Evolutionary conservation across 352 stramenopile genomes (phyloP).

Genomic region (Globisporangium mamillatum): DNA sequence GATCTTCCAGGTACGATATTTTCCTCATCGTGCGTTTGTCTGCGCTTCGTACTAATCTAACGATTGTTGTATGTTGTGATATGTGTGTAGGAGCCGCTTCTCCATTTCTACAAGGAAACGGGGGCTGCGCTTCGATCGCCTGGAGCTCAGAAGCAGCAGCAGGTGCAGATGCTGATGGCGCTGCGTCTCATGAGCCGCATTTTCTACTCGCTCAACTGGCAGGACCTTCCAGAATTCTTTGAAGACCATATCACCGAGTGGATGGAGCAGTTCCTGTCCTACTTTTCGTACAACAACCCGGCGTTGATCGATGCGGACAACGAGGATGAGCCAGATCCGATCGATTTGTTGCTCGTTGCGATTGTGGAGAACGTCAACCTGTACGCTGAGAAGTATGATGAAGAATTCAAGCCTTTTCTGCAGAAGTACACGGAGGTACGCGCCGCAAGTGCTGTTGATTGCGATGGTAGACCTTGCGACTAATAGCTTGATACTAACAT

Average conservation of each 20-base stretch:
- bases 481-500: not conserved
- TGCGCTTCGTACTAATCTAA: not conserved
- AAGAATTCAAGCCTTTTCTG: conserved; percentile 97
- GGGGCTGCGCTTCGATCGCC: conserved; percentile 45
- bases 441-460: not conserved
- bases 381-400: conserved; percentile 99
- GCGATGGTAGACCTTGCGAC: not conserved
- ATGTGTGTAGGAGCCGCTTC: conserved; percentile 46
- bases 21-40: not conserved
- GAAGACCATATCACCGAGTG: conserved; percentile 97
- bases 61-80: not conserved
- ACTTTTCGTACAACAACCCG: conserved; percentile 94
- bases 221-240: conserved; percentile 98
- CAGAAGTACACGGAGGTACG: conserved; percentile 88
- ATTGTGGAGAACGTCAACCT: conserved; percentile 98
- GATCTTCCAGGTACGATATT: conserved; percentile 75
- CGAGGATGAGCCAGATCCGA: conserved; percentile 87
- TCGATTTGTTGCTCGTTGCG: conserved; percentile 93
- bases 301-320: conserved; percentile 90
- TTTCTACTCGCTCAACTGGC: conserved; percentile 99
- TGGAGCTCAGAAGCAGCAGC: conserved; percentile 37
- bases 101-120: conserved; percentile 78
- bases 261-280: conserved; percentile 96
- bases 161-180: conserved; percentile 67
- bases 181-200: conserved; percentile 95